phyloP scores from a whole-genome alignment of 805 yeast genomes.

The Myxozyma monticola region DNA sequence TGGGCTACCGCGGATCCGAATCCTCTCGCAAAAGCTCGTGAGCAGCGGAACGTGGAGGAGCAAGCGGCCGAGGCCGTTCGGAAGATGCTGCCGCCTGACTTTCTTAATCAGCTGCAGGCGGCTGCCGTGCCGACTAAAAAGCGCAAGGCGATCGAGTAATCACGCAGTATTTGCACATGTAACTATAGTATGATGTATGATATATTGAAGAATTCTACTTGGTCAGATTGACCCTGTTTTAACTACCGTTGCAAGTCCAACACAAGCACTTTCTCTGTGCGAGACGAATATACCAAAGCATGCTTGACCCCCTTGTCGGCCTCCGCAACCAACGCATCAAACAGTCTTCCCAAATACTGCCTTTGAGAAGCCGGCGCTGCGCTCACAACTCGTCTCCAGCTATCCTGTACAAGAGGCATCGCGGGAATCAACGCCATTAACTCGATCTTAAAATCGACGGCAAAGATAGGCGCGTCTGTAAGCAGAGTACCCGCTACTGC shows the following conservation, averaged over 20 bases:
- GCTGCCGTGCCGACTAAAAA: constrained; percentile 19
- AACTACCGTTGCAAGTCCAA: constrained; percentile 66
- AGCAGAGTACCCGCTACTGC: constrained; percentile 60
- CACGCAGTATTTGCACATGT: background rate
- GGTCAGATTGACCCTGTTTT: too few relatives aligned
- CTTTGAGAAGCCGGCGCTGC: constrained; percentile 76
- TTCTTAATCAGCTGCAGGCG: constrained; percentile 21
- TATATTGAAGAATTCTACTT: too few relatives aligned
- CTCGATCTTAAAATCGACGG: constrained; percentile 79
- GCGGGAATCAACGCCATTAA: constrained; percentile 79
- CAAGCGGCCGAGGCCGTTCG: constrained; percentile 49
- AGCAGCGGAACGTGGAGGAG: constrained; percentile 52
- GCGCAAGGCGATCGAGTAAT: constrained; percentile 5
- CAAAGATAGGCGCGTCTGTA: constrained; percentile 67
- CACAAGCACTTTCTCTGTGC: constrained; percentile 67
- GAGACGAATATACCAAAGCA: constrained; percentile 78
- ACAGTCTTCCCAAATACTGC: constrained; percentile 74
- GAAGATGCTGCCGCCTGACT: constrained; percentile 41
- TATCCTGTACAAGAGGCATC: constrained; percentile 73
- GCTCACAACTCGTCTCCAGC: constrained; percentile 70
- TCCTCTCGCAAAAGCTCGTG: constrained; percentile 58
- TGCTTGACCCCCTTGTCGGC: constrained; percentile 66
- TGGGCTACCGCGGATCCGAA: constrained; percentile 94
- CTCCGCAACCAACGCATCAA: constrained; percentile 55
- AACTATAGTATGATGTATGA: background rate